Conservation (phyloP, 2,329 filamentous ascomycete species). For the Teratosphaeria nubilosa region DNA sequence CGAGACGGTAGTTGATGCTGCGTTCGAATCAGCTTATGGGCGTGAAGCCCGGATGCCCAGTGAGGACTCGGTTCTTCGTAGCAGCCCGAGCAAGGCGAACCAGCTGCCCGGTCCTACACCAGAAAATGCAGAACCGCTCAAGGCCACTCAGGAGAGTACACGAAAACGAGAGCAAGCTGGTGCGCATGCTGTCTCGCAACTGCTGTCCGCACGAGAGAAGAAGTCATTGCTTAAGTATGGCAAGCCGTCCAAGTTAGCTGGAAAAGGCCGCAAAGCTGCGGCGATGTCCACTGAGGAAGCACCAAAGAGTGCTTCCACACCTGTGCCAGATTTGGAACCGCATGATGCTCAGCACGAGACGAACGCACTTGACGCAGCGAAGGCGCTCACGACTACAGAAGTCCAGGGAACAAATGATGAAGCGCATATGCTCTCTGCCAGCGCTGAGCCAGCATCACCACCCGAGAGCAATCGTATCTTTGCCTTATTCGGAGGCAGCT, state of each 20-base stretch:
- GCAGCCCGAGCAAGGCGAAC: conserved; percentile 21
- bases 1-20: neutral
- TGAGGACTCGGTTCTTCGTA: conserved; percentile 1
- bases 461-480: conserved; percentile 40
- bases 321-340: too few relatives aligned
- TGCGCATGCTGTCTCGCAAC: conserved; percentile 24
- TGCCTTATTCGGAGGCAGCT: conserved; percentile 46
- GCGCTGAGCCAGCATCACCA: too few relatives aligned
- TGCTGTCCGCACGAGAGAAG: conserved; percentile 9
- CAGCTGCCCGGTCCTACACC: conserved; percentile 11
- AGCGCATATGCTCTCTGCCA: neutral
- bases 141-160: conserved; percentile 16
- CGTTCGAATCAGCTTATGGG: neutral
- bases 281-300: neutral
- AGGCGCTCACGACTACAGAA: neutral
- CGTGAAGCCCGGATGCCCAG: neutral
- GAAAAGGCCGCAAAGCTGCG: conserved; percentile 1
- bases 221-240: neutral
- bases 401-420: neutral
- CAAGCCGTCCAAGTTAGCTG: conserved; percentile 1
- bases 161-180: conserved; percentile 27
- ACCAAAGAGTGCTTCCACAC: neutral
- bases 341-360: too few relatives aligned
- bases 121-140: conserved; percentile 6
- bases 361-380: neutral